Evolutionary conservation across 805 yeast species (phyloP), one percentile per base, ranked within the genome.

Genomic region (Wickerhamiella brachini): DNA sequence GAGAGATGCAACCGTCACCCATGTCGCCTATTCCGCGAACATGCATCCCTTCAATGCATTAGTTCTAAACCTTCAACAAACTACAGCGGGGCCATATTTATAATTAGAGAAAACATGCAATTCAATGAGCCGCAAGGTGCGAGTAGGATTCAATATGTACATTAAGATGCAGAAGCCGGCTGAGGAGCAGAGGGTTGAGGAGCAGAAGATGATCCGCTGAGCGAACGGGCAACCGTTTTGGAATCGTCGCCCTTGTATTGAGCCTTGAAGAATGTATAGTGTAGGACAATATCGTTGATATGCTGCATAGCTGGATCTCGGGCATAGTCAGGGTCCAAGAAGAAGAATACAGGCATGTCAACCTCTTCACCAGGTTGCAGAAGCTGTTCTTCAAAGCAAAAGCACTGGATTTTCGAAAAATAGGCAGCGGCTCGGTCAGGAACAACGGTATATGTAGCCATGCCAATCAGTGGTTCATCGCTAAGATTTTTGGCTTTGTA

Each of bases 301-400:
- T 86, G 84, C 66, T 89, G 79, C 94, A 93, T 86, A 34, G 79
- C 74, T 5, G 98, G 97, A 64, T 89, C 97, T 53, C 81, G 79
- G 45, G 93, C 93, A 67, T 84, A 90, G 58, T 89, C 97, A 0
- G 97, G 97, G 64, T 89, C 97, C 45, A 89, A 85, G 67, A 89
- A 89, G 76, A 89, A 93, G 70, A 93, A 93, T 8, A 93, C 86
- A 0, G 98, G 98, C 98, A 93, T 93, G 64, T 93, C 98, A 17
- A 93, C 95, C 64, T 93, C 97, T 68, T 93, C 98, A 8, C 97
- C 97, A 2, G 97, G 95, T 51, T 80, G 76, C 56, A 93, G 72
- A 66, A 85, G 78, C 67, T 93, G 98, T 65, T 93, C 98, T 70
- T 93, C 98, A 63, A 93, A 93, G 64, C 98, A 93, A 70, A 93